Percentiles rank a stretch among this genome's conserved stretches.
phyloP scores from a whole-genome alignment of 306 rosid species.

The Albizia julibrissin region DNA sequence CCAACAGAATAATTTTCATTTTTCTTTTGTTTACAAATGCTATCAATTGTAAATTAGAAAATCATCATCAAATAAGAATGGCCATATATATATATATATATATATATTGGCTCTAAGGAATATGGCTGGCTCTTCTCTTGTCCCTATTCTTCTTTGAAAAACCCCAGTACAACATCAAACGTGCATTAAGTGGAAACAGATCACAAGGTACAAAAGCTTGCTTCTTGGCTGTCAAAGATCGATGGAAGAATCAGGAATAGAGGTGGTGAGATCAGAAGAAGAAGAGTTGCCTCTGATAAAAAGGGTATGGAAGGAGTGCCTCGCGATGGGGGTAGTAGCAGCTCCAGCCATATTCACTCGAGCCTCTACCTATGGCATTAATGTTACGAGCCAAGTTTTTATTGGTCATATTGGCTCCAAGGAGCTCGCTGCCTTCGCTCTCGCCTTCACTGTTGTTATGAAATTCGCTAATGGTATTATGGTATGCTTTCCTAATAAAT shows the following conservation, averaged over 20 bases:
- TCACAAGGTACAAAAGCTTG: background rate
- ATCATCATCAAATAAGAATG: no score
- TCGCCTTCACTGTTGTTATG: slow-evolving; percentile 45
- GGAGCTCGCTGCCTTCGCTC: slow-evolving; percentile 58
- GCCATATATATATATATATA: no score
- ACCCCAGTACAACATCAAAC: no score
- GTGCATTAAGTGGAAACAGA: background rate
- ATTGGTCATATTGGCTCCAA: slow-evolving; percentile 53
- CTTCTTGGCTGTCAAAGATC: background rate
- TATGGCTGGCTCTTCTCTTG: no score
- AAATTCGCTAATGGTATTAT: slow-evolving; percentile 57
- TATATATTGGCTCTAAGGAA: no score
- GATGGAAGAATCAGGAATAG: slow-evolving; percentile 34
- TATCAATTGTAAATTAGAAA: no score
- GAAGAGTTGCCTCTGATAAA: slow-evolving; percentile 2
- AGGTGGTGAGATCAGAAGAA: slow-evolving; percentile 15
- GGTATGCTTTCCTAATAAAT: slow-evolving; percentile 26
- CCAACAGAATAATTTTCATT: background rate
- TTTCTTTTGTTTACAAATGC: no score
- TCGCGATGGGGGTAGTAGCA: slow-evolving; percentile 53
- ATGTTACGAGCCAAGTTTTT: slow-evolving; percentile 52
- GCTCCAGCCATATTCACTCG: slow-evolving; percentile 58
- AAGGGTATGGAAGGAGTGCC: slow-evolving; percentile 49
- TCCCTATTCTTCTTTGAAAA: no score
- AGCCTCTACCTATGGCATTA: slow-evolving; percentile 48